Percentiles rank a stretch among this genome's conserved stretches.
phyloP scores from a whole-genome alignment of 164 flowering plant genomes.

The Vitis cinerea region DNA sequence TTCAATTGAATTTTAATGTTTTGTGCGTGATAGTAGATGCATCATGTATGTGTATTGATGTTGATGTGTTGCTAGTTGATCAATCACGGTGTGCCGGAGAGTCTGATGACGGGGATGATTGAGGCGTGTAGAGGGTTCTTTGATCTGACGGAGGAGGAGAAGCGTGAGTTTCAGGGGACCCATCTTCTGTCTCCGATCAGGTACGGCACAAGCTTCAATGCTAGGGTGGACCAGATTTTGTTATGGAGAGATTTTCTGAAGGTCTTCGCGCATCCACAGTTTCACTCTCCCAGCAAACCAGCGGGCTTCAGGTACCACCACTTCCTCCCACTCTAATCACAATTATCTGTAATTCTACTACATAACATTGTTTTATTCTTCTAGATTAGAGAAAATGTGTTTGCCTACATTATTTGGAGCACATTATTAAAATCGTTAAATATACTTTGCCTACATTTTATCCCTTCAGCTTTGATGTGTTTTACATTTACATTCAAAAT shows the following conservation, averaged over 20 bases:
- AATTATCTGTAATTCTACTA: no score
- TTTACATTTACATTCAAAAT: no score
- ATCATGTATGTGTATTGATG: no score
- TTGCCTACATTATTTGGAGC: no score
- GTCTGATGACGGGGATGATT: constrained; percentile 32
- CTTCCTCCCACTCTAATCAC: no score
- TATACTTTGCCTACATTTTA: no score
- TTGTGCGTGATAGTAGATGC: no score
- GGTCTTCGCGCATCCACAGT: constrained; percentile 57
- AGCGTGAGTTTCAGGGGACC: constrained; percentile 35
- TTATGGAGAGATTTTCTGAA: constrained; percentile 85
- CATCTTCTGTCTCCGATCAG: constrained; percentile 50
- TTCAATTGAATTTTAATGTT: no score
- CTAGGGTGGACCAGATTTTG: constrained; percentile 34
- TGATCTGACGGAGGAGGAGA: constrained; percentile 57
- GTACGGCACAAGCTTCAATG: constrained; percentile 69
- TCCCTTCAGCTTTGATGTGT: no score
- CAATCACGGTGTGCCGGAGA: constrained; percentile 69
- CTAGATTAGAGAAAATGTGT: no score
- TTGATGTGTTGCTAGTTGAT: constrained; percentile 35
- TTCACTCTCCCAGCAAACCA: constrained; percentile 55
- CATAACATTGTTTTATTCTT: neutral
- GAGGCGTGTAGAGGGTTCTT: constrained; percentile 45
- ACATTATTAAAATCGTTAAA: no score
- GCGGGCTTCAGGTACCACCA: constrained; percentile 43